Percentiles rank a stretch among this genome's conserved stretches.
These are phyloP conservation scores for Jackrogersella multiformis DNA, from an alignment of 495 filamentous ascomycete genomes.

Conservation along the genomic window DNA sequence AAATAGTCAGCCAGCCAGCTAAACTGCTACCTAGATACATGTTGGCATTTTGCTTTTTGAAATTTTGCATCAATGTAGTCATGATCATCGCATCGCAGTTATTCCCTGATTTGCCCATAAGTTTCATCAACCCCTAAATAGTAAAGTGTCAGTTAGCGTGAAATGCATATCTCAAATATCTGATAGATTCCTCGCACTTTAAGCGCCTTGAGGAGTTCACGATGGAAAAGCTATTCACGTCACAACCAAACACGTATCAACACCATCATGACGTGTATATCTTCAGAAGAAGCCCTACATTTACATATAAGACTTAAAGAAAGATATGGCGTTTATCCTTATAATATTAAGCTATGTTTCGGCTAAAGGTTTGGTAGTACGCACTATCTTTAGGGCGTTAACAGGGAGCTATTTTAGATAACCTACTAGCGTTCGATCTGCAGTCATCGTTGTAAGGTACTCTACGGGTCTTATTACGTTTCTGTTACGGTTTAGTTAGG, in stretches of 20 bases:
- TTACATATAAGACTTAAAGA: no score
- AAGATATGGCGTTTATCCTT: background rate
- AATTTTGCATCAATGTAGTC: no score
- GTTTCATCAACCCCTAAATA: background rate
- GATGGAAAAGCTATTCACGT: background rate
- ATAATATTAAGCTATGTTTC: background rate
- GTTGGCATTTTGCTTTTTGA: background rate
- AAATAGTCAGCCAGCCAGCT: no score
- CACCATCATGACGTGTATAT: no score
- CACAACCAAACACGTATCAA: background rate
- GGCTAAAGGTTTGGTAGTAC: background rate
- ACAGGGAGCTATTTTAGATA: background rate
- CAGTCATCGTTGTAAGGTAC: background rate
- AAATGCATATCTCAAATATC: background rate
- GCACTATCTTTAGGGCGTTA: background rate
- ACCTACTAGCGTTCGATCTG: background rate
- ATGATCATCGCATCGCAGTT: constrained; percentile 9
- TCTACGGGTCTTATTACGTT: no score
- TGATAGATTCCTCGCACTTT: background rate
- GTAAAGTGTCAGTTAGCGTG: background rate
- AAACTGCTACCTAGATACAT: no score
- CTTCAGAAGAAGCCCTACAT: no score
- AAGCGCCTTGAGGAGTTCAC: background rate
- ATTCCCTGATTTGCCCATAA: background rate
- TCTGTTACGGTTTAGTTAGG: background rate